Percentiles rank a stretch among this genome's conserved stretches.
These are phyloP conservation scores for Ganoderma leucocontextum DNA, from an alignment of 1,284 basidiomycete species.

Conservation along the genomic window DNA sequence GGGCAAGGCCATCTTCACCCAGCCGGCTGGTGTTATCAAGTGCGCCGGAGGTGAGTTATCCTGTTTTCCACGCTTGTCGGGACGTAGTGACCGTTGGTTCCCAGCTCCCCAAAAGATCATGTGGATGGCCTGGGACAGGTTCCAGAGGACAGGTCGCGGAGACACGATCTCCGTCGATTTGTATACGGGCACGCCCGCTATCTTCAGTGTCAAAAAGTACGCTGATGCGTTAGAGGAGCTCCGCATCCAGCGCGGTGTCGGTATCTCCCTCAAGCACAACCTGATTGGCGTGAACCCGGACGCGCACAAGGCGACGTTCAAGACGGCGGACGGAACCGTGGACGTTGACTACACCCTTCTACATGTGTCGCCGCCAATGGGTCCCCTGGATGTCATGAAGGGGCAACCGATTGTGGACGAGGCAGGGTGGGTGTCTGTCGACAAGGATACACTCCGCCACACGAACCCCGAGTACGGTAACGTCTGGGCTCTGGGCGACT, in stretches of 20 bases:
- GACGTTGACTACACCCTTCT: constrained; percentile 85
- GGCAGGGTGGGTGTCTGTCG: constrained; percentile 89
- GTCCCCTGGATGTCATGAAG: constrained; percentile 87
- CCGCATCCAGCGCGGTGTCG: constrained; percentile 82
- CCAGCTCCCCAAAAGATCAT: constrained; percentile 92
- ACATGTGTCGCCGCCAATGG: constrained; percentile 93
- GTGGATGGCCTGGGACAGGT: constrained; percentile 94
- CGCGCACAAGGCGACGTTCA: constrained; percentile 86
- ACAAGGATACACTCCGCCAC: constrained; percentile 84
- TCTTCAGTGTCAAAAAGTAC: constrained; percentile 95
- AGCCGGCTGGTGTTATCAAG: constrained; percentile 94
- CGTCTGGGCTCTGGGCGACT: constrained; percentile 92
- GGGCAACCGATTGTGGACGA: constrained; percentile 80
- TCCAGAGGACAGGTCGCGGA: constrained; percentile 63
- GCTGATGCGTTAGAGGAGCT: constrained; percentile 85
- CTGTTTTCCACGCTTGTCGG: background rate
- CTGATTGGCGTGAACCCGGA: constrained; percentile 77
- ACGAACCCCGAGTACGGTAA: constrained; percentile 82
- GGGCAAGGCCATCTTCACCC: constrained; percentile 94
- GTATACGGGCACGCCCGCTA: constrained; percentile 91
- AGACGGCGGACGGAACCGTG: constrained; percentile 72
- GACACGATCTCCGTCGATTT: constrained; percentile 80
- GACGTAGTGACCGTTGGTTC: background rate
- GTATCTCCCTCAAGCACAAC: constrained; percentile 86
- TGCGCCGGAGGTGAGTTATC: constrained; percentile 83